These are phyloP conservation scores for Botrytis deweyae DNA, from an alignment of 2,329 filamentous ascomycete genomes.

Conservation along the genomic window DNA sequence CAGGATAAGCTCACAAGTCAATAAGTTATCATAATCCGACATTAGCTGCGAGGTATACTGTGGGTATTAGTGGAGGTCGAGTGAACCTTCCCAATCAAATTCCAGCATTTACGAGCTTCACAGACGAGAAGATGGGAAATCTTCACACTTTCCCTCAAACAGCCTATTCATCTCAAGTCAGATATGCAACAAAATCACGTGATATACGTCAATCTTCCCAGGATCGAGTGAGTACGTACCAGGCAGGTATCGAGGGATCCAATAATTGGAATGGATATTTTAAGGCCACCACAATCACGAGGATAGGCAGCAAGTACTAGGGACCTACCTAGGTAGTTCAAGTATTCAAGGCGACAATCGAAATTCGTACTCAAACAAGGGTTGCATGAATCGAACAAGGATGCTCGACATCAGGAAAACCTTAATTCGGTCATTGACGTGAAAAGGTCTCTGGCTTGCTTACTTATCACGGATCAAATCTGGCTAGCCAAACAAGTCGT, in stretches of 20 bases:
- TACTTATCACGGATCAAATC: not conserved
- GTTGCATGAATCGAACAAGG: not conserved
- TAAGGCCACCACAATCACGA: too few species aligned
- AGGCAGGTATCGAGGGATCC: too few species aligned
- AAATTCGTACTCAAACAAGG: not conserved
- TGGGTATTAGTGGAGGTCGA: not conserved
- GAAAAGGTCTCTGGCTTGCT: not conserved
- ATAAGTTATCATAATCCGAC: not conserved
- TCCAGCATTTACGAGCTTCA: not conserved
- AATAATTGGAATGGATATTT: too few species aligned
- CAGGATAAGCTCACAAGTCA: not conserved
- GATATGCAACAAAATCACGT: constrained; percentile 13
- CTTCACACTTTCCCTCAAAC: not conserved
- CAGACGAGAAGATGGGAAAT: not conserved
- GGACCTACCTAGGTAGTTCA: too few species aligned
- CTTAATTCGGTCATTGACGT: not conserved
- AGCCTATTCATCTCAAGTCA: constrained; percentile 11
- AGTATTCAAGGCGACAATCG: not conserved
- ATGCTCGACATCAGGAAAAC: not conserved
- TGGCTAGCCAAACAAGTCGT: not conserved
- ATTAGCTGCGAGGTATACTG: not conserved
- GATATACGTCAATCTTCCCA: not conserved
- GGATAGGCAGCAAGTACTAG: too few species aligned
- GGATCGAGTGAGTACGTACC: not conserved
- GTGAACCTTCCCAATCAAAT: not conserved